Evolutionary conservation across 257 asterid genomes (phyloP), one percentile per base, ranked within the genome.

Genomic region (Nyctanthes arbortristis): DNA sequence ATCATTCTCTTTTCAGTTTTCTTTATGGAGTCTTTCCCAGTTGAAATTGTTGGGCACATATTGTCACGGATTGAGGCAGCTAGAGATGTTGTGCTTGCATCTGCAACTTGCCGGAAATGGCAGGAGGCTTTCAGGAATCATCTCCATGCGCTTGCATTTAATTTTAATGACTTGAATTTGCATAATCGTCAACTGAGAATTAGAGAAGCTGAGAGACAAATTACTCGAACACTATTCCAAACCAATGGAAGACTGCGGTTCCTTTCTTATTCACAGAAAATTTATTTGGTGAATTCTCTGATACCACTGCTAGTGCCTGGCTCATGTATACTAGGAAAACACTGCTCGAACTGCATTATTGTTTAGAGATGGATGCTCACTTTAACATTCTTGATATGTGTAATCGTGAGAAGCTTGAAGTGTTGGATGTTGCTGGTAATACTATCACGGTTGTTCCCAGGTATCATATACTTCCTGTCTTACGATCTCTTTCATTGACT

Each of bases 31-130:
- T 4, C 33, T 16, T 9, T 71, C 25, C 64, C 70, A 43, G 30
- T 63, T 29, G 70, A 63, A 18, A 20, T 71, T 13, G 49, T 71
- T 49, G 75, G 70, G 37, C 27, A 47, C 54, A 62, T 71, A 43
- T 34, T 71, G 18, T 62, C 70, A 8, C 40, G 70, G 24, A 27
- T 62, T n/a, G 75, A 54, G 20, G 63, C 62, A 12, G 64, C 70
- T 14, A n/a, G n/a, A n/a, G n/a, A n/a, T n/a, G n/a, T n/a, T n/a
- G n/a, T n/a, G n/a, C n/a, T n/a, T n/a, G n/a, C 75, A 31, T 71
- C 70, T 34, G 11, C 6, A 4, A 63, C 75, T 31, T 63, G 70
- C 37, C 30, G 40, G 52, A 63, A 43, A 30, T 62, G 70, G 75
- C 36, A 5, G 31, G 55, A 70, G 25, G 75, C 69, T 18, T 12